These are phyloP conservation scores for Blastobotrys arbuscula DNA, from an alignment of 1,139 yeast species.

Conservation along the genomic window DNA sequence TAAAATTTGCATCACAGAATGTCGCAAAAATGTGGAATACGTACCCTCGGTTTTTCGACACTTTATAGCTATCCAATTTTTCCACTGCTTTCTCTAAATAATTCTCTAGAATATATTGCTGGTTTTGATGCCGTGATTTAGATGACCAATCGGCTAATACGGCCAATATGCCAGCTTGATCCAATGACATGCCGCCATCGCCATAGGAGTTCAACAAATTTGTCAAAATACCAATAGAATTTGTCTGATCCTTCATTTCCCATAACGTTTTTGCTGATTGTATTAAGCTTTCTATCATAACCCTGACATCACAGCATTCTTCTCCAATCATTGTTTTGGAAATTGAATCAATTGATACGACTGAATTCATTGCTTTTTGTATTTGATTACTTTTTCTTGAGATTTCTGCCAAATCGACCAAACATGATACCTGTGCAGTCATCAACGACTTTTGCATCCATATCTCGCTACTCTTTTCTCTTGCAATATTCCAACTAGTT, in stretches of 20 bases:
- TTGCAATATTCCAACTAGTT: constrained; percentile 18
- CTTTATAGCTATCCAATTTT: constrained; percentile 13
- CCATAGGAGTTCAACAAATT: not conserved
- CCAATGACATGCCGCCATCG: constrained; percentile 8
- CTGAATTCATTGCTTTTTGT: constrained; percentile 13
- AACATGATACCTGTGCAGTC: constrained; percentile 8
- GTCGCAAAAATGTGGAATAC: constrained; percentile 59
- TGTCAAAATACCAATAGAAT: constrained; percentile 17
- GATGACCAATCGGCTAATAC: constrained; percentile 65
- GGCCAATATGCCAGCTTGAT: constrained; percentile 21
- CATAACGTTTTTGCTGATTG: constrained; percentile 22
- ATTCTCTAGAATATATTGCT: constrained; percentile 49
- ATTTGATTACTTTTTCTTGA: constrained; percentile 10
- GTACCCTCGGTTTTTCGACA: constrained; percentile 33
- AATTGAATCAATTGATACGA: constrained; percentile 13
- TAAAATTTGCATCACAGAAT: constrained; percentile 68
- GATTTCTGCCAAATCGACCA: constrained; percentile 22
- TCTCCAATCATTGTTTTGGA: not conserved
- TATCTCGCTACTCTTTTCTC: not conserved
- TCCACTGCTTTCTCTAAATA: constrained; percentile 47
- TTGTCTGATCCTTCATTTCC: constrained; percentile 23
- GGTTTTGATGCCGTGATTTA: constrained; percentile 61
- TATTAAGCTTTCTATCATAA: constrained; percentile 10
- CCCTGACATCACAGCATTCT: not conserved
- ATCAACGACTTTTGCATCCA: not conserved